Evolutionary conservation across 768 basidiomycete species (phyloP), one percentile per base, ranked within the genome.

Genomic region (Strobilomyces confusus): DNA sequence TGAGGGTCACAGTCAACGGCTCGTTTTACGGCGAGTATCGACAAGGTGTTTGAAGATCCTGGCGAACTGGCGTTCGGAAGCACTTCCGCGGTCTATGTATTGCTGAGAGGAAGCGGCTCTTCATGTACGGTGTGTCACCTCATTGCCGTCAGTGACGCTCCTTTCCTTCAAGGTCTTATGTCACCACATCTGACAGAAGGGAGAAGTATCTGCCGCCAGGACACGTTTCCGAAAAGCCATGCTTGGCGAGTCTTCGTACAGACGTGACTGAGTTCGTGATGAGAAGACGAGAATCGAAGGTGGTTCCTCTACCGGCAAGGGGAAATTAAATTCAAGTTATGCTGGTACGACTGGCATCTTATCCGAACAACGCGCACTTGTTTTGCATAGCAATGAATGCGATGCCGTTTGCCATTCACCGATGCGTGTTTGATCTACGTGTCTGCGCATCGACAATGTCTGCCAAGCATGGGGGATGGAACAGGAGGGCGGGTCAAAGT

Each of bases 41-140:
- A 82, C 48, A 84, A 80, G 75, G 73, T 80, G 11, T 87, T 89
- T 53, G 83, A 87, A 64, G 85, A 89, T 64, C 73, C 82, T 53
- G 87, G 88, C 9, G 69, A 63, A 4, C 46, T 84, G 23, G 78
- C 80, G 12, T 79, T 80, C 15, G 82, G 77, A 8, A 70, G 75
- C 33, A 90, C 87, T 2, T 72, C 77, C 2, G 84, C 70, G 3
- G 82, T 73, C 15, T 78, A 83, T 58, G 84, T n/a, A n/a, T 86
- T 60, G 66, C 77, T 3, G 59, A 76, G 57, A 72, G 80, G 44
- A 67, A 70, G 19, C 72, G 61, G 33, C 61, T 89, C 19, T 89
- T 80, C 66, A 62, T 87, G 55, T 79, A 81, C 60, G 85, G 86
- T 84, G 63, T 52, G 76, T 29, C 9, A 33, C 42, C 20, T 38